These are phyloP conservation scores for Myrica gale DNA, from an alignment of 306 rosid genomes.

Conservation along the genomic window DNA sequence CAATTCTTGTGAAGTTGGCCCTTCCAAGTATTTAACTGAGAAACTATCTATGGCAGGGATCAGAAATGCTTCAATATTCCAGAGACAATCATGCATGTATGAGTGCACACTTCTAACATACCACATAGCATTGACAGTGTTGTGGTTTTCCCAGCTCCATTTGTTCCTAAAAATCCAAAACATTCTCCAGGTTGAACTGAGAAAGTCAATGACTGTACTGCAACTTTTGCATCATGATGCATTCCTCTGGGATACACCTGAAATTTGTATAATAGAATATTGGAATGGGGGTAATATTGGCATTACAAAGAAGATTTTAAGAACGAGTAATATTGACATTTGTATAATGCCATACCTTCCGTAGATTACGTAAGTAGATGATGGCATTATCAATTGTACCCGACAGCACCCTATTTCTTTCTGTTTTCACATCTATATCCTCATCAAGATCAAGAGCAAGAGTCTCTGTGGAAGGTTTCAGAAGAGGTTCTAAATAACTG, in stretches of 20 bases:
- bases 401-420: constrained; percentile 83
- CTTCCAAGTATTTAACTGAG: constrained; percentile 1
- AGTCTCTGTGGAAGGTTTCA: constrained; percentile 50
- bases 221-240: constrained; percentile 58
- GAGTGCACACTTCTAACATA: constrained; percentile 31
- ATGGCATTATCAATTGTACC: constrained; percentile 79
- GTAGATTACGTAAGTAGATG: constrained; percentile 78
- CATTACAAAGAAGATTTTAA: constrained; percentile 10
- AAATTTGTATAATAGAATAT: constrained; percentile 30
- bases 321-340: no score
- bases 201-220: constrained; percentile 85
- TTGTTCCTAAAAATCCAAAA: constrained; percentile 93
- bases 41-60: not conserved
- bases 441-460: constrained; percentile 51
- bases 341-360: no score
- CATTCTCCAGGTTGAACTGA: constrained; percentile 96
- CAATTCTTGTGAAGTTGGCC: not conserved
- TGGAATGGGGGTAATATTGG: not conserved
- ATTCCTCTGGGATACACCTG: constrained; percentile 76
- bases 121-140: constrained; percentile 92
- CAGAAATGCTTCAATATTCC: not conserved
- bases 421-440: constrained; percentile 82
- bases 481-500: constrained; percentile 59
- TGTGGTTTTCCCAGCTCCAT: constrained; percentile 98
- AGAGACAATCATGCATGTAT: constrained; percentile 6